Evolutionary conservation across 2,329 filamentous ascomycete genomes (phyloP), one percentile per base, ranked within the genome.

Genomic region (Didymosphaeria variabile): DNA sequence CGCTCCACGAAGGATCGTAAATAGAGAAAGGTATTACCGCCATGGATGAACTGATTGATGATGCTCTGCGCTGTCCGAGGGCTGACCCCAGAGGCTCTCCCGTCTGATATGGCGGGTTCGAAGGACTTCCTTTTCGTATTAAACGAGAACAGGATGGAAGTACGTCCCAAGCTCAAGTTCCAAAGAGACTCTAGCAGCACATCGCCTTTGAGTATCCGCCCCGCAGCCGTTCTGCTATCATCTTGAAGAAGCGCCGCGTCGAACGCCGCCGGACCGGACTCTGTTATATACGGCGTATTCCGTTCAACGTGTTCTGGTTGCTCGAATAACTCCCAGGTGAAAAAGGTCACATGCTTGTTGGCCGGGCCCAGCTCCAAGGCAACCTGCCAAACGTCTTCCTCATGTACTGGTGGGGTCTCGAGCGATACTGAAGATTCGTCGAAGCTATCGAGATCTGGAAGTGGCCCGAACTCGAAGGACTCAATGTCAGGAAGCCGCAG

Each of bases 311-410:
- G 71, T n/a, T 80, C 73, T 0, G 78, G 67, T 12, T 78, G 73
- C 1, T 83, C 79, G 68, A 94, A 94, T 1, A 77, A 79, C 66
- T 93, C 88, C 92, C 92, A 95, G 0, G 89, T 90, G 62, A 84
- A 85, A 69, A 88, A 87, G 42, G 61, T 56, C 1, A 73, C 57
- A 26, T 73, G 59, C 19, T 79, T 71, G 6, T 75, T 71, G 4
- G 66, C 70, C 0, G 70, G 71, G 5, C 72, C 72, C n/a, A 75
- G 51, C 6, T 77, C 72, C 3, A 74, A 58, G 1, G 79, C 76
- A 8, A 77, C 42, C 21, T 77, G 65, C 81, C 81, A 83, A 2
- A 82, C 60, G 58, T 81, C 77, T 10, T 70, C 61, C 34, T 70
- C 60, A 42, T 75, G 67, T 40, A 68, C 69, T 9, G 68, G 57